These are phyloP conservation scores for Cadophora luteo-olivacea DNA, from an alignment of 2,329 filamentous ascomycete species.

Conservation along the genomic window DNA sequence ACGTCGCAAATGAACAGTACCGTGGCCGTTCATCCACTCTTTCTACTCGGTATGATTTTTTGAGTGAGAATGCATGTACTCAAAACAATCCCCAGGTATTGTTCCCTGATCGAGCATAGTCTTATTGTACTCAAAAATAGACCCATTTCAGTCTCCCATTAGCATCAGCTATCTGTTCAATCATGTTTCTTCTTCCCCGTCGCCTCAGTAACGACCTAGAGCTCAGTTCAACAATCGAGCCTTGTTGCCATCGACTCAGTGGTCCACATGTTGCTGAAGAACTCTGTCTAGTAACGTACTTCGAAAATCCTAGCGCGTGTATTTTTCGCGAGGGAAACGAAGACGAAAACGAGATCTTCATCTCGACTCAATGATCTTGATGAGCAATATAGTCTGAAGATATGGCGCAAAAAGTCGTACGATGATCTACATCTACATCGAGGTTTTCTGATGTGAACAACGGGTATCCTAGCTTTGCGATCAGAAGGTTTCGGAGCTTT, in stretches of 20 bases:
- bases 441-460: background rate
- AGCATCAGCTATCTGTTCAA: background rate
- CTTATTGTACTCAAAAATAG: background rate
- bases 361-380: background rate
- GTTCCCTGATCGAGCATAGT: background rate
- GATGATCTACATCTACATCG: background rate
- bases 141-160: background rate
- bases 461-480: background rate
- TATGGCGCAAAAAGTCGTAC: background rate
- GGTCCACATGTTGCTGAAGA: background rate
- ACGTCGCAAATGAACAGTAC: too few relatives aligned
- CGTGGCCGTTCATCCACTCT: background rate
- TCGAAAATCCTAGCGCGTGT: background rate
- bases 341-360: background rate
- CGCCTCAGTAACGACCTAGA: background rate
- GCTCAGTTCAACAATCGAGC: background rate
- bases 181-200: background rate
- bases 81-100: background rate
- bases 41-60: background rate
- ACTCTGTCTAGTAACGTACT: background rate
- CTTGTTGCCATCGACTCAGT: background rate
- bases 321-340: background rate
- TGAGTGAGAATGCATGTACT: background rate
- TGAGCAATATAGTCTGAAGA: background rate
- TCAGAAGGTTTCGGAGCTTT: background rate